A percentile compares a stretch with the other conserved stretches of the same genome.
Conservation (phyloP, 306 rosid genomes). For the Adenanthera pavonina region DNA sequence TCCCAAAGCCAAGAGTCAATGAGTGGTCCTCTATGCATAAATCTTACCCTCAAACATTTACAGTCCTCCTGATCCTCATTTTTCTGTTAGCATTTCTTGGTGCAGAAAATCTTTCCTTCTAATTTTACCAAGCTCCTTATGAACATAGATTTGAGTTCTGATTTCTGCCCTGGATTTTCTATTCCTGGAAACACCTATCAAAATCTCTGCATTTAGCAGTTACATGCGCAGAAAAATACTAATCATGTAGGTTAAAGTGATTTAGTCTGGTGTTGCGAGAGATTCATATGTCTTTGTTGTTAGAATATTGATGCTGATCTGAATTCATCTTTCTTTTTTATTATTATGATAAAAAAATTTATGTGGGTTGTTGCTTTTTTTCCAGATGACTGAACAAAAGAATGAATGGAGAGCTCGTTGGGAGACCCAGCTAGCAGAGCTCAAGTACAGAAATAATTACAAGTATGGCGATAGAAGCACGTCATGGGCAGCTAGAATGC, state of each 20-base stretch:
- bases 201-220: not conserved
- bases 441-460: constrained; percentile 62
- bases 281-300: not conserved
- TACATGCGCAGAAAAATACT: not conserved
- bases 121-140: not conserved
- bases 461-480: constrained; percentile 49
- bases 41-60: not conserved
- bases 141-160: not conserved
- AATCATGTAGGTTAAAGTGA: not conserved
- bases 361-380: constrained; percentile 26
- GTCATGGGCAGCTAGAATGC: constrained; percentile 93
- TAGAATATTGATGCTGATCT: not conserved
- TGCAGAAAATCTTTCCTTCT: not conserved
- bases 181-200: not conserved
- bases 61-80: not conserved
- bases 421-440: constrained; percentile 69
- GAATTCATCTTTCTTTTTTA: not conserved
- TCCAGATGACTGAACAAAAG: constrained; percentile 59
- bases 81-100: not conserved
- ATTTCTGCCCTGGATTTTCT: not conserved
- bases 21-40: not conserved
- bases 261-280: too few relatives aligned
- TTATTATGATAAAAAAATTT: not conserved
- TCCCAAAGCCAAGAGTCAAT: not conserved
- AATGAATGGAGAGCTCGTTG: constrained; percentile 64